phyloP scores from a whole-genome alignment of 1,284 basidiomycete genomes.

The Xanthoconium separans region DNA sequence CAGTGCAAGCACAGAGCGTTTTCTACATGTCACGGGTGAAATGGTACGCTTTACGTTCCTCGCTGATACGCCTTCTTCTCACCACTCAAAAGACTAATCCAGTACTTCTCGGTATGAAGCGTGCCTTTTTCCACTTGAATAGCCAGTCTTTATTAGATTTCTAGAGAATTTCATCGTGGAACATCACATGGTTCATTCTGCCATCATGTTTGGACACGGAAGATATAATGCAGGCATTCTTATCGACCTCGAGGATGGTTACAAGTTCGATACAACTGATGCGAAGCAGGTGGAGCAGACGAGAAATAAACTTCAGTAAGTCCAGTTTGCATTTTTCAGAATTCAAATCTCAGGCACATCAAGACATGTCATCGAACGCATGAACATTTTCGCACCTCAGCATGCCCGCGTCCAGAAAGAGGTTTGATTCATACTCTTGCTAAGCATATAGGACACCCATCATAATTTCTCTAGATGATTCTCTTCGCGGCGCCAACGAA shows the following conservation, averaged over 20 bases:
- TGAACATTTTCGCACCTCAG: slow-evolving; percentile 41
- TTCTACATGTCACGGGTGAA: slow-evolving; percentile 19
- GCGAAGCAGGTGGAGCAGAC: slow-evolving; percentile 7
- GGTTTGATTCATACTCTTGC: slow-evolving; percentile 13
- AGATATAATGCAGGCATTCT: slow-evolving; percentile 39
- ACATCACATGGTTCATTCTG: slow-evolving; percentile 11
- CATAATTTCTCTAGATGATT: slow-evolving; percentile 12
- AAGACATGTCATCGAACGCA: slow-evolving; percentile 39
- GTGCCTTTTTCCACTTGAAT: neutral
- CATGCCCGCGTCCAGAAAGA: slow-evolving; percentile 44
- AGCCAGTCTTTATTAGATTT: neutral
- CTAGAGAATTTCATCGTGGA: slow-evolving; percentile 18
- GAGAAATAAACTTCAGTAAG: slow-evolving; percentile 18
- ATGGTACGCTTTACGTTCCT: slow-evolving; percentile 8
- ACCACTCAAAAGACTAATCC: slow-evolving; percentile 17
- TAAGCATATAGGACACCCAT: neutral
- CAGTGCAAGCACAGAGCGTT: neutral
- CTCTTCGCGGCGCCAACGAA: slow-evolving; percentile 13
- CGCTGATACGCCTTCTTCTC: neutral
- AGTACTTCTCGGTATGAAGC: slow-evolving; percentile 14
- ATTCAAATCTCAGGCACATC: neutral
- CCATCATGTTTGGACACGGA: slow-evolving; percentile 41
- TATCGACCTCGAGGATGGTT: slow-evolving; percentile 31
- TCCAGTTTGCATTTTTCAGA: neutral
- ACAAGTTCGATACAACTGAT: slow-evolving; percentile 27